Conservation (phyloP, 2,329 filamentous ascomycete species). For the Didymella segeticola region DNA sequence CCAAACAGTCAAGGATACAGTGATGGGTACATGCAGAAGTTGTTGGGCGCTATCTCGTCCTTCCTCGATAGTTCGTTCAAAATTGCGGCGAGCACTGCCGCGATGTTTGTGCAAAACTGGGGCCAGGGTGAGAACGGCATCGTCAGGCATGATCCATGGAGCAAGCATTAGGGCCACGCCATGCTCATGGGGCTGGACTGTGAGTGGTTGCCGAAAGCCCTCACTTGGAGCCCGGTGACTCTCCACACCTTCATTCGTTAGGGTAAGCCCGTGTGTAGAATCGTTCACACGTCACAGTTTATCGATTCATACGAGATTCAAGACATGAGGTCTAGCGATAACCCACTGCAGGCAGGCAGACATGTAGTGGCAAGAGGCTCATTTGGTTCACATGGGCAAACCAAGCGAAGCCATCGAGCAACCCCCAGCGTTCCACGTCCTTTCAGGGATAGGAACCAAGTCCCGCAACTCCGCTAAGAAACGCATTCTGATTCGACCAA, state of each 20-base stretch:
- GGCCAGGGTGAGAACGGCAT: constrained; percentile 24
- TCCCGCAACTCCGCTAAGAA: constrained; percentile 19
- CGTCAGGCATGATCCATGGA: constrained; percentile 20
- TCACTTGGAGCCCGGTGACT: constrained; percentile 17
- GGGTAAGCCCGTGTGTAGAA: constrained; percentile 7
- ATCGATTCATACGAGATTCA: constrained; percentile 1
- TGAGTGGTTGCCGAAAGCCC: constrained; percentile 25
- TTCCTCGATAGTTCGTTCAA: constrained; percentile 2
- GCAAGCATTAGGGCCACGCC: constrained; percentile 19
- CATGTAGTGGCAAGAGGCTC: not conserved
- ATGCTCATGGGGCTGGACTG: constrained; percentile 22
- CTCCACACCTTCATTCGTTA: constrained; percentile 17
- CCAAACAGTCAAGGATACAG: constrained; percentile 2
- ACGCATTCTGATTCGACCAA: constrained; percentile 6
- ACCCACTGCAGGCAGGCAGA: not conserved
- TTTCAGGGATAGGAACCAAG: constrained; percentile 12
- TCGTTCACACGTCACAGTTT: constrained; percentile 13
- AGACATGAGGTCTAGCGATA: constrained; percentile 9
- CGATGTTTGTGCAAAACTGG: constrained; percentile 18
- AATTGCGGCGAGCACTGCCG: constrained; percentile 10
- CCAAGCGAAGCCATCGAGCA: constrained; percentile 1
- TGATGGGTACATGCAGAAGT: constrained; percentile 6
- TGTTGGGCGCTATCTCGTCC: not conserved
- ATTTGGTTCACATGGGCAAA: not conserved
- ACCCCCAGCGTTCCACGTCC: constrained; percentile 2